Percentiles rank a stretch among this genome's conserved stretches.
phyloP scores from a whole-genome alignment of 495 filamentous ascomycete species.

The Podospora anserina region DNA sequence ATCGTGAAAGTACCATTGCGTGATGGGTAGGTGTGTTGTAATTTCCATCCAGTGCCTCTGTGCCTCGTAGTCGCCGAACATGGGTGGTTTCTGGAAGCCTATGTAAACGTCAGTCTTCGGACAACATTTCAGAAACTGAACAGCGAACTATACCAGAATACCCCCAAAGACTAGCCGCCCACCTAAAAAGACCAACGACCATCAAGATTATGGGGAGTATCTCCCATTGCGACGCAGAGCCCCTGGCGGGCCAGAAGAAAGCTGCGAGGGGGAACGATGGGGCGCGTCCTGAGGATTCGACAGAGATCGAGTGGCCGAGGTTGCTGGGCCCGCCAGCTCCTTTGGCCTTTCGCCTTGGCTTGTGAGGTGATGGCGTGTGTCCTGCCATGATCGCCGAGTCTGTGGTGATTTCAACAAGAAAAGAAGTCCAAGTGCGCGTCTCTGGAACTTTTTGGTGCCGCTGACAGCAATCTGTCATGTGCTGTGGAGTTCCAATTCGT shows the following conservation, averaged over 20 bases:
- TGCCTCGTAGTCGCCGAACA: constrained; percentile 96
- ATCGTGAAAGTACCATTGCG: constrained; percentile 97
- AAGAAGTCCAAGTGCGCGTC: constrained; percentile 21
- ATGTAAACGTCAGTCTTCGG: constrained; percentile 8
- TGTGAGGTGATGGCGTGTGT: constrained; percentile 45
- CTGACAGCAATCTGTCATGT: neutral
- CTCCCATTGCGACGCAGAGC: constrained; percentile 87
- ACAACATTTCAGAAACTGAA: neutral
- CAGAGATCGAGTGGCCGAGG: constrained; percentile 14
- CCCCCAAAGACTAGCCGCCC: constrained; percentile 87
- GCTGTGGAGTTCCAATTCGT: neutral
- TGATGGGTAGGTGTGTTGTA: constrained; percentile 80
- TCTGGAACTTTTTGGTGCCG: no score
- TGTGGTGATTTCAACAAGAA: constrained; percentile 3
- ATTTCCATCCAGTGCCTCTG: constrained; percentile 99
- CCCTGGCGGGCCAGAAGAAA: constrained; percentile 86
- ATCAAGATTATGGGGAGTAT: constrained; percentile 82
- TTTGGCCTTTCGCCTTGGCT: constrained; percentile 50
- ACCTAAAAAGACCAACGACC: constrained; percentile 85
- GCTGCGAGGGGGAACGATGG: constrained; percentile 81
- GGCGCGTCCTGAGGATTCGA: constrained; percentile 38
- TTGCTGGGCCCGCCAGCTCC: constrained; percentile 34
- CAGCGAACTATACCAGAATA: constrained; percentile 69
- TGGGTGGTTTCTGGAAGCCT: constrained; percentile 80
- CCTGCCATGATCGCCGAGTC: constrained; percentile 42